Evolutionary conservation across 768 basidiomycete species (phyloP).

Genomic region (Filobasidium floriforme): DNA sequence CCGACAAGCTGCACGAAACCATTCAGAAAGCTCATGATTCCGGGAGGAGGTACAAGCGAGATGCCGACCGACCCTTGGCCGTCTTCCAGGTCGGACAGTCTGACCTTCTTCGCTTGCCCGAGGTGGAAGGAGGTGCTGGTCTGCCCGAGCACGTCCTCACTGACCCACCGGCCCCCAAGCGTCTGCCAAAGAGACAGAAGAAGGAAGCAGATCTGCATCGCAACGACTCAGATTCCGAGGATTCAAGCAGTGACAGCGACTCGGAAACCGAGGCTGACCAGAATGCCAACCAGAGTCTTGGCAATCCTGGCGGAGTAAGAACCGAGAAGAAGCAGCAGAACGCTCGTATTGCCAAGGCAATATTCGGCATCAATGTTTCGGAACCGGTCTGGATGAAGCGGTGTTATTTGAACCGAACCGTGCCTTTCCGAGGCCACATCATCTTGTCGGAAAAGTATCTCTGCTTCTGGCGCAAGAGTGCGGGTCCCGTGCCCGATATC

Average conservation of each 20-base stretch:
- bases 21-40: constrained; percentile 19
- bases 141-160: constrained; percentile 10
- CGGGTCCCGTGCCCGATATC: constrained; percentile 32
- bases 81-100: constrained; percentile 34
- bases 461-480: constrained; percentile 40
- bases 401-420: constrained; percentile 35
- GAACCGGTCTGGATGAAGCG: constrained; percentile 37
- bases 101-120: constrained; percentile 26
- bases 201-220: constrained; percentile 11
- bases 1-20: constrained; percentile 29
- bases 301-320: constrained; percentile 12
- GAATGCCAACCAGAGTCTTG: neutral
- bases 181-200: neutral
- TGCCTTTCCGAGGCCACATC: constrained; percentile 42
- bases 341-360: constrained; percentile 14
- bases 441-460: constrained; percentile 36
- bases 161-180: neutral
- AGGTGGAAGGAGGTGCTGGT: constrained; percentile 18
- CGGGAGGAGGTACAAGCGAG: constrained; percentile 23
- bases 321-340: constrained; percentile 8
- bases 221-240: neutral
- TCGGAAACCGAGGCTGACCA: constrained; percentile 9
- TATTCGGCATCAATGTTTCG: constrained; percentile 12
- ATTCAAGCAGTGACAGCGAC: constrained; percentile 1
- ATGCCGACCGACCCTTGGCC: constrained; percentile 24